phyloP scores from a whole-genome alignment of 768 basidiomycete species.

The Tylopilus balloui region DNA sequence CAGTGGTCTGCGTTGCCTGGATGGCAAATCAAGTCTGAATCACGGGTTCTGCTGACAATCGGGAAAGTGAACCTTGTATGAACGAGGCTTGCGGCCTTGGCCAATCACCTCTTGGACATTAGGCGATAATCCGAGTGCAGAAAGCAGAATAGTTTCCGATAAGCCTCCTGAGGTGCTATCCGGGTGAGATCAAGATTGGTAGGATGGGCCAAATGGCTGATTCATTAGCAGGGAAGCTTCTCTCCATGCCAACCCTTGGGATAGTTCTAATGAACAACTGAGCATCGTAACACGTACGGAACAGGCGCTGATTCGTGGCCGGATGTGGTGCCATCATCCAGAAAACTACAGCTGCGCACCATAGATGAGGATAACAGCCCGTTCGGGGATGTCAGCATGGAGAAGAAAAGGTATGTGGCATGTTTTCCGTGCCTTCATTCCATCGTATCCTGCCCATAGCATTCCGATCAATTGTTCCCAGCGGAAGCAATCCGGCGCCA shows the following conservation, averaged over 20 bases:
- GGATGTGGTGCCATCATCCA: background rate
- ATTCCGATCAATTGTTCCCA: constrained; percentile 14
- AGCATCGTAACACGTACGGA: background rate
- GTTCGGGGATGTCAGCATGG: background rate
- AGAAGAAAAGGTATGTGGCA: background rate
- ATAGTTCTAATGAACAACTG: background rate
- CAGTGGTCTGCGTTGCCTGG: background rate
- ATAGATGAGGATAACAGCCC: constrained; percentile 1
- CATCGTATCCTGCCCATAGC: constrained; percentile 5
- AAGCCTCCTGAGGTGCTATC: constrained; percentile 5
- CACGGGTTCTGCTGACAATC: background rate
- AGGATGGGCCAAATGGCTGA: constrained; percentile 6
- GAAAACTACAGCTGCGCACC: background rate
- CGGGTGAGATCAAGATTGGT: constrained; percentile 5
- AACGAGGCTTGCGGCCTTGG: background rate
- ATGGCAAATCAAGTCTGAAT: constrained; percentile 1
- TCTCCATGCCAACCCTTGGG: constrained; percentile 5
- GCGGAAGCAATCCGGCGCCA: constrained; percentile 8
- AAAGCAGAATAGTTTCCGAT: constrained; percentile 9
- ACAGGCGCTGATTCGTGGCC: background rate
- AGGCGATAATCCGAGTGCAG: background rate
- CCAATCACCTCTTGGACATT: background rate
- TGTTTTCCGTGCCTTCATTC: constrained; percentile 4
- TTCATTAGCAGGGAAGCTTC: constrained; percentile 17
- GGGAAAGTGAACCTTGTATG: background rate